Evolutionary conservation across 192 early-diverging fungal species (phyloP).

Genomic region (Radiomyces spectabilis): DNA sequence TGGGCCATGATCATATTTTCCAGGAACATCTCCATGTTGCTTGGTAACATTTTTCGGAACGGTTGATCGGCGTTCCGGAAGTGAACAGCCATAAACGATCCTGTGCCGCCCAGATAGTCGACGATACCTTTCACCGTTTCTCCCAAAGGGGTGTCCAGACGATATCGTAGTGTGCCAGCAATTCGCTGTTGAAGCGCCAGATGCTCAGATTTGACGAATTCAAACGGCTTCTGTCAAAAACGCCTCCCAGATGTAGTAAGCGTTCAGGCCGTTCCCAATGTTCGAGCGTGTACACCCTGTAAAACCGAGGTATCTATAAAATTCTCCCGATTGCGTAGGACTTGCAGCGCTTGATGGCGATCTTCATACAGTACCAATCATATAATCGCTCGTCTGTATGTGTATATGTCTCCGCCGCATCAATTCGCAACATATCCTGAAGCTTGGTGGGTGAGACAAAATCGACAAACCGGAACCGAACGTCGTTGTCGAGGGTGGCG

Average conservation of each 20-base stretch:
- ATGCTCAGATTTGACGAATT: slow-evolving; percentile 26
- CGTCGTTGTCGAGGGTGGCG: background rate
- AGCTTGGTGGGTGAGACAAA: slow-evolving; percentile 1
- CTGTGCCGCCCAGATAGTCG: slow-evolving; percentile 33
- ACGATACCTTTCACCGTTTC: slow-evolving; percentile 37
- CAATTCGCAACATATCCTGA: slow-evolving; percentile 1
- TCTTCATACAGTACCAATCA: slow-evolving; percentile 44
- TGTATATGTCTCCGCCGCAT: slow-evolving; percentile 29
- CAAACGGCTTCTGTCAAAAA: slow-evolving; percentile 38
- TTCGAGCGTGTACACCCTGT: slow-evolving; percentile 10
- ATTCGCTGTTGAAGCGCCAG: slow-evolving; percentile 26
- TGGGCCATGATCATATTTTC: background rate
- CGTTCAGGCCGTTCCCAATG: slow-evolving; percentile 22
- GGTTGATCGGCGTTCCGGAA: slow-evolving; percentile 17
- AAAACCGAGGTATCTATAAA: slow-evolving; percentile 9
- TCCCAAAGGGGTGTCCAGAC: slow-evolving; percentile 30
- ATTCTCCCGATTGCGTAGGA: slow-evolving; percentile 2
- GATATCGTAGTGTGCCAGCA: slow-evolving; percentile 27
- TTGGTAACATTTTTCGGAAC: slow-evolving; percentile 1
- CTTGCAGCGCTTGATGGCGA: slow-evolving; percentile 9
- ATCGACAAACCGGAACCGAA: slow-evolving; percentile 8
- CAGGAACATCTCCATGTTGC: too few relatives aligned
- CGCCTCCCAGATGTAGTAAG: slow-evolving; percentile 39
- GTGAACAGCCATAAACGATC: slow-evolving; percentile 34
- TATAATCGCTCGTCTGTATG: slow-evolving; percentile 31